phyloP scores from a whole-genome alignment of 2,329 filamentous ascomycete species.

The Didymella pomorum region DNA sequence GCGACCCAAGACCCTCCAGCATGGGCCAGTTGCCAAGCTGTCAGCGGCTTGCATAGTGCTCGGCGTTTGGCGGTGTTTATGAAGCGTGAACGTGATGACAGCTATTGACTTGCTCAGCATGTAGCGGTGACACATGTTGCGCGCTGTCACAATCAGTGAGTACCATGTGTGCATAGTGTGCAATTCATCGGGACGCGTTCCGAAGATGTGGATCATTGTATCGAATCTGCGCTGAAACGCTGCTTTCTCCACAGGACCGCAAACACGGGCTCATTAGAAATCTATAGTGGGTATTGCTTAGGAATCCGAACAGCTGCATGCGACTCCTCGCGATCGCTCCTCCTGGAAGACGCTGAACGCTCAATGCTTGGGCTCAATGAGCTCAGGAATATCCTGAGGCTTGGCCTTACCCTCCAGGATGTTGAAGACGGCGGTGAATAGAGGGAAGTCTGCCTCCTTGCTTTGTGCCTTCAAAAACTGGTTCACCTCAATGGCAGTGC shows the following conservation, averaged over 20 bases:
- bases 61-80: constrained; percentile 12
- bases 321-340: constrained; percentile 2
- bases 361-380: constrained; percentile 57
- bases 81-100: not conserved
- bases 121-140: not conserved
- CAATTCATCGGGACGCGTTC: not conserved
- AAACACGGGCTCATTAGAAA: constrained; percentile 10
- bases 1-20: not conserved
- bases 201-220: not conserved
- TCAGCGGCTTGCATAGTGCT: constrained; percentile 14
- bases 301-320: constrained; percentile 4
- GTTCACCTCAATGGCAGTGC: constrained; percentile 90
- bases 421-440: constrained; percentile 87
- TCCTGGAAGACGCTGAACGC: not conserved
- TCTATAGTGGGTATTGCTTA: constrained; percentile 25
- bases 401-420: constrained; percentile 79
- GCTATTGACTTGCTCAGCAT: not conserved
- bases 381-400: constrained; percentile 80
- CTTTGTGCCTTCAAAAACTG: constrained; percentile 82
- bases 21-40: constrained; percentile 6
- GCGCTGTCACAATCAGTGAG: not conserved
- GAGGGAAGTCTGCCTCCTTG: constrained; percentile 82
- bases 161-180: not conserved
- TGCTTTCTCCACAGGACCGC: not conserved
- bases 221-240: not conserved